Base-by-base conservation (phyloP, 345 rosid species). In the Camelina laxa region DNA sequence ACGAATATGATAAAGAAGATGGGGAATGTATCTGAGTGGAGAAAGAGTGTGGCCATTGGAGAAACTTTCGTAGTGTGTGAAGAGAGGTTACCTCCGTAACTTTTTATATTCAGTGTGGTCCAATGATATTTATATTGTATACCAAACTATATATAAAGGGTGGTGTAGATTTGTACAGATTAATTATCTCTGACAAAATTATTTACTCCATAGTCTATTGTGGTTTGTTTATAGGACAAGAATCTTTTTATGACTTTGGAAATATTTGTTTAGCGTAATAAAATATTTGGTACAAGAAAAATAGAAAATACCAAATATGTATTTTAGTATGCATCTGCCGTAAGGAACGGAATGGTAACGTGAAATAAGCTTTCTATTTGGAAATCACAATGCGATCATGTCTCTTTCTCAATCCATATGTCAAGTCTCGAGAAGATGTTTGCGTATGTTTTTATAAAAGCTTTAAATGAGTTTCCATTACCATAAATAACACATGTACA, bases 61-160 rank as follows among this genome's bases (percentile, higher is more conserved):
- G 53, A 49, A 56, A 61, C 42, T 21, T 61, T 22, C 70, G 10
- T 62, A 39, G 45, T 62, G 69, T 72, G 69, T 72, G 54, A 58
- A 62, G 61, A 22, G 30, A 61, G 53, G 8, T 49, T 36, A 21
- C 20, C 66, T 61, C 8, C 9, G 17, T 61, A 21, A 12, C 17
- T 41, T 4, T 21, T 13, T 39, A 61, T 21, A 61, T 22, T 9
- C 2, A 19, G 0, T 38, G 47, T 60, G 31, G 65, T 38, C 65
- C 45, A 38, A 38, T 5, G 10, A 58, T 58, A 58, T 19, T 60
- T 21, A 10, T 35, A 35, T 59, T 17, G 36, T 9, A 27, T 57
- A 58, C 2, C 42, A 58, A 58, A 58, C 11, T 58, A 33, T 58
- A 27, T 27, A n/a, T 24, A 3, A 35, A 17, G 13, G 17, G 44